Evolutionary conservation across 1,139 yeast genomes (phyloP).

Genomic region (Pneumocystis oryctolagi): DNA sequence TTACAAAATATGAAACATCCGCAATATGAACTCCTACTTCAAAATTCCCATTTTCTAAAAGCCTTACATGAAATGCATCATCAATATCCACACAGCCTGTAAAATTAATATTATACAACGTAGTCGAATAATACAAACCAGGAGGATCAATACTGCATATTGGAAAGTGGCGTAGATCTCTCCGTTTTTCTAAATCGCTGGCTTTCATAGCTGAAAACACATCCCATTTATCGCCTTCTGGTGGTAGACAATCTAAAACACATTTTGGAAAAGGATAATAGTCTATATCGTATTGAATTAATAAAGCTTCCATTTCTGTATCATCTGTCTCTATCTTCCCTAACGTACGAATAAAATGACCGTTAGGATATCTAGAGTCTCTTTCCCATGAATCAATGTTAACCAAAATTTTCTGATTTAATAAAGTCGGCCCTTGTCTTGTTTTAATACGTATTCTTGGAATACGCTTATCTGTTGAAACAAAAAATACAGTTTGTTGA

Average conservation of each 20-base stretch:
- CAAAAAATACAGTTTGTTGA: slow-evolving; percentile 65
- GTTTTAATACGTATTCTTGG: slow-evolving; percentile 83
- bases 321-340: slow-evolving; percentile 85
- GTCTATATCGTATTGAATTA: slow-evolving; percentile 90
- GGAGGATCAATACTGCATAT: slow-evolving; percentile 98
- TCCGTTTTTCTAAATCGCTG: slow-evolving; percentile 48
- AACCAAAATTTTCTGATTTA: slow-evolving; percentile 79
- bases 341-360: slow-evolving; percentile 79
- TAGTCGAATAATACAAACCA: slow-evolving; percentile 22
- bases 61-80: slow-evolving; percentile 85
- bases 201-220: slow-evolving; percentile 51
- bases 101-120: background rate
- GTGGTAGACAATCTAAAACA: slow-evolving; percentile 81
- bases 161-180: slow-evolving; percentile 71
- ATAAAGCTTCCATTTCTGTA: slow-evolving; percentile 91
- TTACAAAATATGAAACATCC: slow-evolving; percentile 94
- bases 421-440: slow-evolving; percentile 63
- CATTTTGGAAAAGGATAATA: slow-evolving; percentile 89
- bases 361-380: slow-evolving; percentile 74
- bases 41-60: slow-evolving; percentile 78
- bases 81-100: slow-evolving; percentile 82
- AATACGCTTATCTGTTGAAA: slow-evolving; percentile 74
- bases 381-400: slow-evolving; percentile 89
- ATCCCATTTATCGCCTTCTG: slow-evolving; percentile 84
- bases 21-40: slow-evolving; percentile 99